phyloP scores from a whole-genome alignment of 345 rosid species.

The Sisymbrium altissimum region DNA sequence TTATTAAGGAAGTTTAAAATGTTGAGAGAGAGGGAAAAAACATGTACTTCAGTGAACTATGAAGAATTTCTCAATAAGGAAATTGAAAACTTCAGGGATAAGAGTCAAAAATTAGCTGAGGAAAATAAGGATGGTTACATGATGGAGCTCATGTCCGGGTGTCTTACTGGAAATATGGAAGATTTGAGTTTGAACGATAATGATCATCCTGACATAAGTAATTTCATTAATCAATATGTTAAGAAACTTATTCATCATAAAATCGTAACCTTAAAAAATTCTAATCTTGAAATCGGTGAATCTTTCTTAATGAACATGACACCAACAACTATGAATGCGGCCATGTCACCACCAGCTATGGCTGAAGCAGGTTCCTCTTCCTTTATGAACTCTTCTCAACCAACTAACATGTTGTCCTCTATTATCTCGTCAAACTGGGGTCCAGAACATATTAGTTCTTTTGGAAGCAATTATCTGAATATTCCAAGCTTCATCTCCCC shows the following conservation, averaged over 20 bases:
- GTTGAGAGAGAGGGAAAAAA: neutral
- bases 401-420: neutral
- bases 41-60: neutral
- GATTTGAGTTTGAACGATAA: neutral
- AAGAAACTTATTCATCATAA: neutral
- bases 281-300: neutral
- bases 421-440: neutral
- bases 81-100: neutral
- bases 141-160: neutral
- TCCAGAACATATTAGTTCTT: neutral
- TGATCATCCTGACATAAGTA: neutral
- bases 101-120: fast-evolving
- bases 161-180: neutral
- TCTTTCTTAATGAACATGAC: neutral
- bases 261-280: neutral
- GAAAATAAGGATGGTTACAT: neutral
- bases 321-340: no score
- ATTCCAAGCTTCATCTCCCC: neutral
- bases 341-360: neutral
- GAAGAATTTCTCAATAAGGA: neutral
- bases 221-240: neutral
- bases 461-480: neutral
- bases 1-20: neutral
- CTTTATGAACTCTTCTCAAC: neutral
- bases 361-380: neutral